Evolutionary conservation across 306 rosid genomes (phyloP).

Genomic region (Luffa aegyptiaca): DNA sequence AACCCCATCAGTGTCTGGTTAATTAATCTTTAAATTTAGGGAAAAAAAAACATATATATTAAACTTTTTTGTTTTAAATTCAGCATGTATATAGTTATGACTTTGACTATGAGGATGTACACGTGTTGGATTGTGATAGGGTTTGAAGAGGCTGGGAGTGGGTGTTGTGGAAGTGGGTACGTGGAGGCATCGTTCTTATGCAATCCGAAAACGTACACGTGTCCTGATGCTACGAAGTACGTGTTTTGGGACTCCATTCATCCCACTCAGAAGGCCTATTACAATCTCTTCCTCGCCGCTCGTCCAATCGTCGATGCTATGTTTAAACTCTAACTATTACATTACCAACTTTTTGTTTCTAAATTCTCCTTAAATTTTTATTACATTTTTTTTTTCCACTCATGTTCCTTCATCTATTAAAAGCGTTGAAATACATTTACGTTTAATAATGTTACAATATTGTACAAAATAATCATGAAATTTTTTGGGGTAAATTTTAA

Average conservation of each 20-base stretch:
- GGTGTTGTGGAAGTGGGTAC: slow-evolving; percentile 68
- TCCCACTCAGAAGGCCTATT: slow-evolving; percentile 44
- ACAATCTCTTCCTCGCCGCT: slow-evolving; percentile 23
- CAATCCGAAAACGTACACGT: slow-evolving; percentile 27
- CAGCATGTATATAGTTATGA: too few relatives aligned
- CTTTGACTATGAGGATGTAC: neutral
- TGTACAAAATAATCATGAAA: too few relatives aligned
- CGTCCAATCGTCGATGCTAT: slow-evolving; percentile 28
- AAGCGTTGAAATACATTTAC: too few relatives aligned
- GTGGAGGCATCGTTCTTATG: slow-evolving; percentile 45
- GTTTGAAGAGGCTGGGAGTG: slow-evolving; percentile 33
- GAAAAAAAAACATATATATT: too few relatives aligned
- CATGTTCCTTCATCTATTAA: too few relatives aligned
- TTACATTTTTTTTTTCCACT: too few relatives aligned
- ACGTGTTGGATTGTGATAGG: slow-evolving; percentile 19
- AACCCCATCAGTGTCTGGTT: too few relatives aligned
- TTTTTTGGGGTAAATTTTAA: too few relatives aligned
- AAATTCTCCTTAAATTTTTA: neutral
- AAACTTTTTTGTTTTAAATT: too few relatives aligned
- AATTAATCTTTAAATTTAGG: too few relatives aligned
- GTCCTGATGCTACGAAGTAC: slow-evolving; percentile 44
- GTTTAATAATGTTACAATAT: too few relatives aligned
- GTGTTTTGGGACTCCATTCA: slow-evolving; percentile 77
- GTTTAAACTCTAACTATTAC: slow-evolving; percentile 12
- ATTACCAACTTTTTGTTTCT: neutral